phyloP scores from a whole-genome alignment of 148 eudicot genomes.

The Hydrangea macrophylla region DNA sequence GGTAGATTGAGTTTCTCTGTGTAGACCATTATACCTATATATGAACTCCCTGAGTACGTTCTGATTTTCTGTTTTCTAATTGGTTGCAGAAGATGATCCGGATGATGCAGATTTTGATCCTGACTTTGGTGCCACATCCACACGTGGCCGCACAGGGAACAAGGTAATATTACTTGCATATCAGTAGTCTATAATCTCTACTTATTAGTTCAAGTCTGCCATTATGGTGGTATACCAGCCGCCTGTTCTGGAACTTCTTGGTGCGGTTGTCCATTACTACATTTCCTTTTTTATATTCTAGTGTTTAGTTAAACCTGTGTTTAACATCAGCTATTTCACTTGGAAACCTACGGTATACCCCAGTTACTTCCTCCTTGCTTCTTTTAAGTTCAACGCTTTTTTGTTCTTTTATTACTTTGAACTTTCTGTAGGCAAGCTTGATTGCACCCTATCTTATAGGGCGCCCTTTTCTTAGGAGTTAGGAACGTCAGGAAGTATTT shows the following conservation, averaged over 20 bases:
- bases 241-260: not conserved
- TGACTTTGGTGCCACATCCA: constrained; percentile 46
- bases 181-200: no score
- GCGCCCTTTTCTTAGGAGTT: no score
- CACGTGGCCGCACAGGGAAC: constrained; percentile 28
- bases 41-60: not conserved
- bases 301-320: no score
- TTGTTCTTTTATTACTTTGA: not conserved
- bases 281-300: no score
- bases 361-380: not conserved
- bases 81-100: constrained; percentile 81
- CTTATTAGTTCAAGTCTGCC: not conserved
- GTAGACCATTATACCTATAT: not conserved
- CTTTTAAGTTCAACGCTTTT: no score
- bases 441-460: no score
- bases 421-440: not conserved
- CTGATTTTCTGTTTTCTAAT: constrained; percentile 14
- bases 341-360: not conserved
- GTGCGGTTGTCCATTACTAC: not conserved
- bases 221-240: not conserved
- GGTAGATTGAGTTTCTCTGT: not conserved
- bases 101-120: constrained; percentile 97
- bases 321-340: not conserved
- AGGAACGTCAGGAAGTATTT: no score
- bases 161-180: constrained; percentile 39